Evolutionary conservation across 768 basidiomycete genomes (phyloP).

Genomic region (Strobilomyces dryophilus): DNA sequence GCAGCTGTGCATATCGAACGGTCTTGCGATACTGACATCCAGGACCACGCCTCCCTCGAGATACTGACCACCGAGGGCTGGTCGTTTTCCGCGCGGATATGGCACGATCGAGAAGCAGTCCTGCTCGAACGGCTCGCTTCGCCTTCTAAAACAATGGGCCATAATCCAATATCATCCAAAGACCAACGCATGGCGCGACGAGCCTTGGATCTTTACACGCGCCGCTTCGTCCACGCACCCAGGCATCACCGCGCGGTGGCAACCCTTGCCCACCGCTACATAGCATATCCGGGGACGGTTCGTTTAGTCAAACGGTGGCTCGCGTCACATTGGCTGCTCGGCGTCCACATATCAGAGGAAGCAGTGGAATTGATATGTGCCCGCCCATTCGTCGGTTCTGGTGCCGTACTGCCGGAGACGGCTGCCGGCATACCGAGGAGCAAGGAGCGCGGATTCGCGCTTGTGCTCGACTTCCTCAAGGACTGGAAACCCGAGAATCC

Average conservation of each 20-base stretch:
- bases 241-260: slow-evolving; percentile 82
- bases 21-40: slow-evolving; percentile 47
- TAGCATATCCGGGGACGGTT: slow-evolving; percentile 80
- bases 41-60: slow-evolving; percentile 72
- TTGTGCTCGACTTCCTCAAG: slow-evolving; percentile 66
- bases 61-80: slow-evolving; percentile 78
- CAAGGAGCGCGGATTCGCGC: slow-evolving; percentile 77
- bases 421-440: slow-evolving; percentile 57
- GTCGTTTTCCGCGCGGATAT: slow-evolving; percentile 81
- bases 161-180: slow-evolving; percentile 16
- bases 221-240: slow-evolving; percentile 77
- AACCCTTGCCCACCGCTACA: slow-evolving; percentile 71
- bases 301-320: slow-evolving; percentile 93
- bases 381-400: slow-evolving; percentile 60
- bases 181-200: slow-evolving; percentile 54
- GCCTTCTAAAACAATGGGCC: slow-evolving; percentile 30
- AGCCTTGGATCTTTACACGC: slow-evolving; percentile 56
- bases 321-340: slow-evolving; percentile 82
- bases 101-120: slow-evolving; percentile 81
- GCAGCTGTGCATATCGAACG: slow-evolving; percentile 59
- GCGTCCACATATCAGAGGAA: slow-evolving; percentile 68
- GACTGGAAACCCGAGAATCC: slow-evolving; percentile 83
- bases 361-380: slow-evolving; percentile 85
- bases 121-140: slow-evolving; percentile 69
- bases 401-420: slow-evolving; percentile 29